Evolutionary conservation across 2,329 filamentous ascomycete species (phyloP).

Genomic region (Fusarium vanettenii): DNA sequence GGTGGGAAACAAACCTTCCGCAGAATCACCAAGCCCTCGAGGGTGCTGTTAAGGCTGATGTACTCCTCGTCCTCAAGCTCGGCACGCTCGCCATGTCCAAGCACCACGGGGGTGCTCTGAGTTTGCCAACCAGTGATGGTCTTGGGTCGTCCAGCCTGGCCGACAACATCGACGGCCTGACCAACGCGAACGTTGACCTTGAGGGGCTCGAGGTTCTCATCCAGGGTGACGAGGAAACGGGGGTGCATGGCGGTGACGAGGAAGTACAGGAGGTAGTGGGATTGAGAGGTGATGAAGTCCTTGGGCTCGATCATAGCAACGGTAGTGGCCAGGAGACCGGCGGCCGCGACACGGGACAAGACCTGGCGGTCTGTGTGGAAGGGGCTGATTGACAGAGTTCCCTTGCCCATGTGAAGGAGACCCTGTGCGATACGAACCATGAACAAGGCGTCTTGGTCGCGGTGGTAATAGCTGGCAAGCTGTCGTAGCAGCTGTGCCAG

Average conservation of each 20-base stretch:
- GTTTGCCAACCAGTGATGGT: conserved; percentile 99
- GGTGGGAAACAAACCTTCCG: conserved; percentile 78
- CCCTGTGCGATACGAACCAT: conserved; percentile 99
- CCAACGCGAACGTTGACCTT: conserved; percentile 97
- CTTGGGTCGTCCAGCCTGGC: conserved; percentile 96
- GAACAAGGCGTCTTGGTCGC: conserved; percentile 95
- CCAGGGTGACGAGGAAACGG: conserved; percentile 93
- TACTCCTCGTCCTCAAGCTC: conserved; percentile 99
- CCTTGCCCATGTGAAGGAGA: conserved; percentile 98
- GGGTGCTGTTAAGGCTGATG: conserved; percentile 86
- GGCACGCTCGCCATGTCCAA: conserved; percentile 94
- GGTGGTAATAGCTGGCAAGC: conserved; percentile 97
- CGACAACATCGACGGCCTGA: conserved; percentile 97
- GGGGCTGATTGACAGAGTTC: conserved; percentile 94
- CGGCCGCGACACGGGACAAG: conserved; percentile 89
- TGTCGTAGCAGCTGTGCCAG: conserved; percentile 94
- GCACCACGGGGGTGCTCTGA: conserved; percentile 95
- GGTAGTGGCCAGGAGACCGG: conserved; percentile 88
- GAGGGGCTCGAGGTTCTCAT: conserved; percentile 92
- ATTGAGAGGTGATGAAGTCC: conserved; percentile 75
- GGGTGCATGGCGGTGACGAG: conserved; percentile 97
- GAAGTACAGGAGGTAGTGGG: conserved; percentile 97
- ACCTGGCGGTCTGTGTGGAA: conserved; percentile 99
- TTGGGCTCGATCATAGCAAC: conserved; percentile 97
- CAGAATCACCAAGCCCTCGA: conserved; percentile 95